Evolutionary conservation across 164 flowering plant species (phyloP).

Genomic region (Umbilicus rupestris): DNA sequence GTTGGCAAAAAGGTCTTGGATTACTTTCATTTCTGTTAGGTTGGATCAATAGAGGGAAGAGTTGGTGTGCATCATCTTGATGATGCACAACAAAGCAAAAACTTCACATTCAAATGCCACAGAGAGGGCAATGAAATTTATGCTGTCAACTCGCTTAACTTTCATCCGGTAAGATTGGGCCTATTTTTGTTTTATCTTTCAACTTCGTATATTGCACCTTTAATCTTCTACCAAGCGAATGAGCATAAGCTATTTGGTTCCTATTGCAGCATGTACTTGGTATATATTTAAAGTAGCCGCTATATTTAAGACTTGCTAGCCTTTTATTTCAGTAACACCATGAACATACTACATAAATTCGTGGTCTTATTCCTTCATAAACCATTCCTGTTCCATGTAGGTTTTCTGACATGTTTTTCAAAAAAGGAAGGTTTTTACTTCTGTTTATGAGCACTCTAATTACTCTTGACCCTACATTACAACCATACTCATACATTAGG

Average conservation of each 20-base stretch:
- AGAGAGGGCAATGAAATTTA: slow-evolving; percentile 83
- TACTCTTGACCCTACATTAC: neutral
- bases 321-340: neutral
- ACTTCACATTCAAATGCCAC: slow-evolving; percentile 98
- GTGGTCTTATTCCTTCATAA: neutral
- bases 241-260: neutral
- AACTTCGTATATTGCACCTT: neutral
- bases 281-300: neutral
- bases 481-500: neutral
- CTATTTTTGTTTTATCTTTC: neutral
- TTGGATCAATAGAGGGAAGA: slow-evolving; percentile 96
- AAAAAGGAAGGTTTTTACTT: neutral
- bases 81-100: slow-evolving; percentile 65
- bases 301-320: neutral
- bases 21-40: slow-evolving; percentile 28
- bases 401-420: neutral
- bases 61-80: slow-evolving; percentile 98
- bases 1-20: neutral
- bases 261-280: neutral
- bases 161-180: slow-evolving; percentile 75
- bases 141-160: slow-evolving; percentile 84
- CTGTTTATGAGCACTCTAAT: neutral
- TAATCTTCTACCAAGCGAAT: neutral
- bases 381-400: neutral
- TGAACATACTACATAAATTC: neutral